Conservation (phyloP, 441 rosid species). For the Bocquillonia castaneifolia region DNA sequence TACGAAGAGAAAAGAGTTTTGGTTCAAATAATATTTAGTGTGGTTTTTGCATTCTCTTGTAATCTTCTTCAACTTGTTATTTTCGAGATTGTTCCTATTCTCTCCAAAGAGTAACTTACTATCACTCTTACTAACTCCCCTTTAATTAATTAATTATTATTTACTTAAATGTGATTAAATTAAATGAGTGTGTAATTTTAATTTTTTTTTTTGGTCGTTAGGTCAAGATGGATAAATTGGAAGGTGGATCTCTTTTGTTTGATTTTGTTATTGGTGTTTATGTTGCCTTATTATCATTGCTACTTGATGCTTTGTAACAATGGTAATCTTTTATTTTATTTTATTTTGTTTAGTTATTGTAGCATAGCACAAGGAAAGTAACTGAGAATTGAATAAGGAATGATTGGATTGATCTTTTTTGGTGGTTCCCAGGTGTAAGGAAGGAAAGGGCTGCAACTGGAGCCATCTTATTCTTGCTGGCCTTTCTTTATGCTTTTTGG, state of each 20-base stretch:
- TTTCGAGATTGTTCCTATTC: constrained; percentile 90
- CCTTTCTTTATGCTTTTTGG: constrained; percentile 96
- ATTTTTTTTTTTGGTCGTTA: constrained; percentile 19
- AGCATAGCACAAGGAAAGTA: background rate
- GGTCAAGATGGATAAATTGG: constrained; percentile 98
- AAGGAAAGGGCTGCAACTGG: constrained; percentile 90
- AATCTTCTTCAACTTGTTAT: constrained; percentile 97
- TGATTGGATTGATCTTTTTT: background rate
- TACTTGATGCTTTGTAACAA: constrained; percentile 91
- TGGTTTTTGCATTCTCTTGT: constrained; percentile 95
- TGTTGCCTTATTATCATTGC: constrained; percentile 96
- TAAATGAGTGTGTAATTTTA: too few relatives aligned
- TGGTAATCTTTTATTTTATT: constrained; percentile 40
- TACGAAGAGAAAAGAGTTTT: constrained; percentile 89
- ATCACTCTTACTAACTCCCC: background rate
- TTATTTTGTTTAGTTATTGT: background rate
- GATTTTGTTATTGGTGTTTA: constrained; percentile 83
- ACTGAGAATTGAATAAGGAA: too few relatives aligned
- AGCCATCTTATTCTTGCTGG: constrained; percentile 81
- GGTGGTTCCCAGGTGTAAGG: constrained; percentile 74
- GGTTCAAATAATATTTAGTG: constrained; percentile 93
- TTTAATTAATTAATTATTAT: background rate
- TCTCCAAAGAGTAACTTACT: constrained; percentile 64
- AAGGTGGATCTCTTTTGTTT: constrained; percentile 91
- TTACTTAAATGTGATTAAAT: background rate